A percentile compares a stretch with the other conserved stretches of the same genome.
Evolutionary conservation across 495 filamentous ascomycete genomes (phyloP).

Genomic region (Penicillium canariense): DNA sequence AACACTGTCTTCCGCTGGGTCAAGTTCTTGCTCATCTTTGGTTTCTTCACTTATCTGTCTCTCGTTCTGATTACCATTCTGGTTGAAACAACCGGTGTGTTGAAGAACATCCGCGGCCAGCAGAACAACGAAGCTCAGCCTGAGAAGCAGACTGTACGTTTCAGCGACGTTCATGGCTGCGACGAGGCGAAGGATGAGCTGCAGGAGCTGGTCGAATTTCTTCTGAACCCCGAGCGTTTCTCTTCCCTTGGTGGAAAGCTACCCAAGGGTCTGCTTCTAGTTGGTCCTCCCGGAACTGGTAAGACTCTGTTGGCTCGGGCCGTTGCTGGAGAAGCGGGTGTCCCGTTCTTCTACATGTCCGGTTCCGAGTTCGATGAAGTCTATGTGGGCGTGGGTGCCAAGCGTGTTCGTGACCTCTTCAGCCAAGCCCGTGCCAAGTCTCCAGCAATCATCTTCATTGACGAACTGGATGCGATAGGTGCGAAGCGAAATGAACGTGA

Average conservation of each 20-base stretch:
- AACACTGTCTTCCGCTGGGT: slow-evolving; percentile 83
- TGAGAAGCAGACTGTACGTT: slow-evolving; percentile 85
- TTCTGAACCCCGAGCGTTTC: slow-evolving; percentile 89
- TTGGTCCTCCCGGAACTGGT: slow-evolving; percentile 94
- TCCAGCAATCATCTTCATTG: slow-evolving; percentile 97
- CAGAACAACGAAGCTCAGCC: slow-evolving; percentile 80
- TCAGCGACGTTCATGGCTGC: slow-evolving; percentile 93
- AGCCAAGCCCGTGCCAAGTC: slow-evolving; percentile 79
- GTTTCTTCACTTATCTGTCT: slow-evolving; percentile 68
- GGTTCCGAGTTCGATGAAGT: slow-evolving; percentile 98
- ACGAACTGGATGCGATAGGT: slow-evolving; percentile 95
- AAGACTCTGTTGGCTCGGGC: slow-evolving; percentile 97
- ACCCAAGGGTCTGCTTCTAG: slow-evolving; percentile 92
- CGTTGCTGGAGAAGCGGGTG: slow-evolving; percentile 94
- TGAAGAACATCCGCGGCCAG: slow-evolving; percentile 72
- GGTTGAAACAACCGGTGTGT: slow-evolving; percentile 70
- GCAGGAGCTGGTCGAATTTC: slow-evolving; percentile 93
- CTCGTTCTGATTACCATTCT: slow-evolving; percentile 73
- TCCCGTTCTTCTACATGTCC: slow-evolving; percentile 99
- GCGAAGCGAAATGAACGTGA: slow-evolving; percentile 91
- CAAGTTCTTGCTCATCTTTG: slow-evolving; percentile 78
- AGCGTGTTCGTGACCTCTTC: slow-evolving; percentile 97
- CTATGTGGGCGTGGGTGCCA: slow-evolving; percentile 96
- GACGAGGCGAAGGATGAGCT: slow-evolving; percentile 98
- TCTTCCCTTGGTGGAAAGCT: slow-evolving; percentile 90